phyloP scores from a whole-genome alignment of 495 filamentous ascomycete species.

The Bacidia rubella region DNA sequence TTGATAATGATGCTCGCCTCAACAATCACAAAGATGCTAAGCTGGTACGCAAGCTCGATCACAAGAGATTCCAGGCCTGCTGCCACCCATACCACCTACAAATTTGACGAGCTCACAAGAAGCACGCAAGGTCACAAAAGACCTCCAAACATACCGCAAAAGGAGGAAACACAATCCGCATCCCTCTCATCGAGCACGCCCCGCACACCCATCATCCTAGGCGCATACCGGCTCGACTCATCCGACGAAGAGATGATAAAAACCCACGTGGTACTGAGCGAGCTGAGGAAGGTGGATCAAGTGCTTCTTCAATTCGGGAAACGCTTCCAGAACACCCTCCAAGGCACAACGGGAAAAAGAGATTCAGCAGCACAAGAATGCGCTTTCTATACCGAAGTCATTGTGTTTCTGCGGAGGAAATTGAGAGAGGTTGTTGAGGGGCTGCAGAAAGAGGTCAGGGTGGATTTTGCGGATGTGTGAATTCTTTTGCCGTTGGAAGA shows the following conservation, averaged over 20 bases:
- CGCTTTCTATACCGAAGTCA: background rate
- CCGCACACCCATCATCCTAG: background rate
- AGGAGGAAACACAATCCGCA: background rate
- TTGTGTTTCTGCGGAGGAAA: background rate
- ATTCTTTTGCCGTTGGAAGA: background rate
- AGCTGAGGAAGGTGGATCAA: background rate
- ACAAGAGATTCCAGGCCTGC: background rate
- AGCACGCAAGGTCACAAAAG: background rate
- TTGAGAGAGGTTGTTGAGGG: background rate
- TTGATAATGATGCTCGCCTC: background rate
- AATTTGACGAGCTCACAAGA: background rate
- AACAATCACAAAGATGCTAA: background rate
- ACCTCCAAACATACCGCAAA: background rate
- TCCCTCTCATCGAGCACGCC: background rate
- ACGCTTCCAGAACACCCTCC: background rate
- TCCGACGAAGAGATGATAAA: background rate
- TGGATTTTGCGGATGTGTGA: conserved; percentile 1
- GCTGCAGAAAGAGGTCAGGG: background rate
- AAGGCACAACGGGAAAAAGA: background rate
- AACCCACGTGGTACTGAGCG: background rate
- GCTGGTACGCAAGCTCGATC: background rate
- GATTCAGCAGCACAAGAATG: background rate
- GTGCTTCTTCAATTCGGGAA: background rate
- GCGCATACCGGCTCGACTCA: background rate
- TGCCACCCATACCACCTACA: background rate